Base-by-base conservation (phyloP, 2,329 filamentous ascomycete genomes). In the Nemania sp. region DNA sequence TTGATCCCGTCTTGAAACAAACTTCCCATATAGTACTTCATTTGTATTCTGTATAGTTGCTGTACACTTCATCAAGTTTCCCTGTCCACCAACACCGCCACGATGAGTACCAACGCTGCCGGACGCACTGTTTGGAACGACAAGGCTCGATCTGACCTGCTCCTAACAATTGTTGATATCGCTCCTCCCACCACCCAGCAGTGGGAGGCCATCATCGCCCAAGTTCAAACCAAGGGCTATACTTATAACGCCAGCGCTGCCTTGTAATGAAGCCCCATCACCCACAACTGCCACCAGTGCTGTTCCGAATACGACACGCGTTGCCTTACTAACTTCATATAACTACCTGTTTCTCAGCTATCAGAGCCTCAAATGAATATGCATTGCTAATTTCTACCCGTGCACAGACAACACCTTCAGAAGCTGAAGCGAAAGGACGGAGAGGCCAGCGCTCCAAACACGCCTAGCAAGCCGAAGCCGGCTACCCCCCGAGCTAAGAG, bases 401-500 rank as follows among this genome's bases (percentile, higher is more conserved):
- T 42, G 35, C 54, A 54, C 50, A 81, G 79, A 47, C 79, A 81
- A 66, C 79, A 81, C 35, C 74, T 81, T 7, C 77, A 79, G 64
- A 81, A 80, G 65, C 73, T 81, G 40, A 77, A 77, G 70, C 63
- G 66, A 25, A 66, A 71, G 50, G 68, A 70, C 10, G 64, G 57
- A 12, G 62, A 51, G 10, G 25, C 40, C 9, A 35, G 17, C 9
- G 13, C 37, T 34, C 20, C 59, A 1, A 18, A 17, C 6, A 54
- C 62, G 1, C 56, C 52, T 32, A 53, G 57, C 35, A 56, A 59
- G 37, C 0, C 43, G 13, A 29, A 29, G 25, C 7, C n/a, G 42
- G 54, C 18, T 6, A 11, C 21, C 29, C 37, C 21, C 2, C 46
- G 35, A 12, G 50, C 17, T 6, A 45, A 1, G 17, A 60, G 46